Conservation (phyloP, 345 rosid species). For the Eucalyptus globulus region DNA sequence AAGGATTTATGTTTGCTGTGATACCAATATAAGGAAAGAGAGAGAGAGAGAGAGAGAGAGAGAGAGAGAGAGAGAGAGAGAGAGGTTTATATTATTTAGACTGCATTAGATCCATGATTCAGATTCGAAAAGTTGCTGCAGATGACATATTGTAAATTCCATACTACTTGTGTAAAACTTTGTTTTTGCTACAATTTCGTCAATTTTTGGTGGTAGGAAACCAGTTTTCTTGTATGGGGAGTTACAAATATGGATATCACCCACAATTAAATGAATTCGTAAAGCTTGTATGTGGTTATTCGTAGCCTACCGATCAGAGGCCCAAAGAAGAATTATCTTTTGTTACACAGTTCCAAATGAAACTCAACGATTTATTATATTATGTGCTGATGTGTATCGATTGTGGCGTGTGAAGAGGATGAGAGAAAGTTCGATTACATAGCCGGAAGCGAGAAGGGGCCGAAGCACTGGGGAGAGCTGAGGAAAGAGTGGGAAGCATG, state of each 20-base stretch:
- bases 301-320: neutral
- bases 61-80: too few relatives aligned
- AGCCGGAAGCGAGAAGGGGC: conserved; percentile 30
- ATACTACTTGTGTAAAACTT: neutral
- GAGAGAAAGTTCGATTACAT: conserved; percentile 43
- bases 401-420: conserved; percentile 23
- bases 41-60: too few relatives aligned
- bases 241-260: neutral
- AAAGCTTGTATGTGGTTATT: neutral
- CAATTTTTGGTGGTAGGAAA: neutral
- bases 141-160: neutral
- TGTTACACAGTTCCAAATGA: too few relatives aligned
- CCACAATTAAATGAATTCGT: too few relatives aligned
- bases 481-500: conserved; percentile 22
- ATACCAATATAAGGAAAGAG: neutral
- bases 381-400: neutral
- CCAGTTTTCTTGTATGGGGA: neutral
- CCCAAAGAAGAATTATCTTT: neutral
- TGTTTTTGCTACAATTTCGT: neutral
- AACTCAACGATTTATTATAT: neutral
- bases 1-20: neutral
- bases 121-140: neutral
- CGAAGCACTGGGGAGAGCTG: conserved; percentile 34
- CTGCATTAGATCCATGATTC: neutral
- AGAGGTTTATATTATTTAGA: neutral